phyloP scores from a whole-genome alignment of 306 rosid species.

The Sindora glabra region DNA sequence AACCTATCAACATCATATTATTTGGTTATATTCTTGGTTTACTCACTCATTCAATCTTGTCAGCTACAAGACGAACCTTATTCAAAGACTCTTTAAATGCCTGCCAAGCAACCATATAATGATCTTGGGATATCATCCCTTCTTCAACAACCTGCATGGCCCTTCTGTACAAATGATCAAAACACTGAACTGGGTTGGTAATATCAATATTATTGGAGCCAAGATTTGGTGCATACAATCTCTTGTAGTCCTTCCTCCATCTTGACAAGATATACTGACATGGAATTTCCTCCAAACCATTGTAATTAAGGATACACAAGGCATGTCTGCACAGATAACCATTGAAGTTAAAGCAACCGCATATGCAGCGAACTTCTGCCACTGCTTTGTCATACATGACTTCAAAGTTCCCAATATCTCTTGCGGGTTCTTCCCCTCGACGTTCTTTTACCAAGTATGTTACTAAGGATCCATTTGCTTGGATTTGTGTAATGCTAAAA shows the following conservation, averaged over 20 bases:
- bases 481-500: conserved; percentile 51
- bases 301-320: conserved; percentile 63
- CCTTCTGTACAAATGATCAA: conserved; percentile 83
- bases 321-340: conserved; percentile 93
- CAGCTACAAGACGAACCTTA: conserved; percentile 71
- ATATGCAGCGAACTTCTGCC: conserved; percentile 69
- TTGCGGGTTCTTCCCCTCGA: conserved; percentile 42
- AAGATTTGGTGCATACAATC: conserved; percentile 64
- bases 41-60: conserved; percentile 41
- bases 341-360: conserved; percentile 80
- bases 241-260: conserved; percentile 90
- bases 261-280: conserved; percentile 69
- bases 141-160: conserved; percentile 88
- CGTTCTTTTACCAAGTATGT: conserved; percentile 69
- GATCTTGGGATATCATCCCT: conserved; percentile 82
- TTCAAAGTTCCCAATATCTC: conserved; percentile 46
- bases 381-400: conserved; percentile 73
- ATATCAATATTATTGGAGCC: conserved; percentile 61
- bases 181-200: conserved; percentile 87
- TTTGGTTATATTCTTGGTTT: conserved; percentile 1
- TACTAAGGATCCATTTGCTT: conserved; percentile 46
- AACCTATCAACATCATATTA: conserved; percentile 18
- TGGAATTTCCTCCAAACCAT: conserved; percentile 82
- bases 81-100: conserved; percentile 81
- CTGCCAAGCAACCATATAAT: conserved; percentile 86